phyloP scores from a whole-genome alignment of 2,329 filamentous ascomycete genomes.

The Ophiosphaerella korrae region DNA sequence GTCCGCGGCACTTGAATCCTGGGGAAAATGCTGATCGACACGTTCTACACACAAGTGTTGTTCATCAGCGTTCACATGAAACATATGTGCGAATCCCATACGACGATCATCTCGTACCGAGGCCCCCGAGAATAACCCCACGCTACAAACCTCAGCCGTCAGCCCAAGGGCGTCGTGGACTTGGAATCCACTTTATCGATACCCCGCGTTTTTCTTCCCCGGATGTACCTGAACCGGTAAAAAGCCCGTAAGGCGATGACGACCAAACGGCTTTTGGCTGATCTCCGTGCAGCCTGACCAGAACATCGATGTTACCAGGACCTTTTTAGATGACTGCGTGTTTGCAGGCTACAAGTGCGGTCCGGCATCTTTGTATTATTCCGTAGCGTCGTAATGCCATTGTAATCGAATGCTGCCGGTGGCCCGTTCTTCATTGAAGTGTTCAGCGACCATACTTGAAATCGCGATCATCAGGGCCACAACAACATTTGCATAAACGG shows the following conservation, averaged over 20 bases:
- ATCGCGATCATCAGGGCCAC: neutral
- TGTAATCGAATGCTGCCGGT: neutral
- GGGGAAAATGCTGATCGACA: no score
- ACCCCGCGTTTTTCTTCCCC: constrained; percentile 19
- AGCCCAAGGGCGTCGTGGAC: neutral
- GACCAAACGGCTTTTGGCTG: constrained; percentile 12
- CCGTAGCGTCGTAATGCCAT: constrained; percentile 1
- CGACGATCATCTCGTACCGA: neutral
- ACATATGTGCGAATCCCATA: neutral
- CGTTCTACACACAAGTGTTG: no score
- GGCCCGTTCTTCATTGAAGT: no score
- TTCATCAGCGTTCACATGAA: neutral
- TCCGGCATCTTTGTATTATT: constrained; percentile 3
- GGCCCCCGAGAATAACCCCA: neutral
- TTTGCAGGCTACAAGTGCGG: neutral
- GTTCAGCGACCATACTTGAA: neutral
- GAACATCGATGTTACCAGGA: constrained; percentile 1
- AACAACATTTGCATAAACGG: neutral
- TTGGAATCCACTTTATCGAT: constrained; percentile 4
- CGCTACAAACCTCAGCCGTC: neutral
- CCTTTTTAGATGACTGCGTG: no score
- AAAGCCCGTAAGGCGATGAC: constrained; percentile 9
- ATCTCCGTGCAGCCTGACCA: constrained; percentile 6
- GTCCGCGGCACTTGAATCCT: no score
- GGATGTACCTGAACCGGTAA: constrained; percentile 12